Percentiles rank a stretch among this genome's conserved stretches.
Conservation (phyloP, 345 rosid species). For the Turnera subulata region DNA sequence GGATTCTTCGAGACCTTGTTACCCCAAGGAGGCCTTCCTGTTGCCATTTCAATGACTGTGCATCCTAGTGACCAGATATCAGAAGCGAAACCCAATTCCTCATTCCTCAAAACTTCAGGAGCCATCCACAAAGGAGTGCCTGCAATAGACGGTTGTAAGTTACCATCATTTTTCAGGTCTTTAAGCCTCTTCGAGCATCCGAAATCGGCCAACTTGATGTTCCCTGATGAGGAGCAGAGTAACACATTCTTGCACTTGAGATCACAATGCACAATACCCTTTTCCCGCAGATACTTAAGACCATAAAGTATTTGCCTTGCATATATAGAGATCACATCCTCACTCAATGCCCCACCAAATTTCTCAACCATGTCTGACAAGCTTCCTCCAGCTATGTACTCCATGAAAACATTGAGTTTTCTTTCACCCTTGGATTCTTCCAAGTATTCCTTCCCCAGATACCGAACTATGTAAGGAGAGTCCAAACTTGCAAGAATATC, state of each 20-base stretch:
- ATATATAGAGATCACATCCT: slow-evolving; percentile 22
- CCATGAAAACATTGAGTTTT: slow-evolving; percentile 28
- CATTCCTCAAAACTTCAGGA: slow-evolving; percentile 34
- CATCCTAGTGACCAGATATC: slow-evolving; percentile 48
- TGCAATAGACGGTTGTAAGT: neutral
- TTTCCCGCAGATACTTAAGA: slow-evolving; percentile 28
- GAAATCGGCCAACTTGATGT: slow-evolving; percentile 36
- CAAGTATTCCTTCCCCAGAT: slow-evolving; percentile 17
- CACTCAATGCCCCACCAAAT: slow-evolving; percentile 34
- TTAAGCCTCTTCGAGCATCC: slow-evolving; percentile 32
- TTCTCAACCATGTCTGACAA: slow-evolving; percentile 23
- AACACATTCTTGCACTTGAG: slow-evolving; percentile 38
- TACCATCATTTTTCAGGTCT: neutral
- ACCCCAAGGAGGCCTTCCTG: slow-evolving; percentile 33
- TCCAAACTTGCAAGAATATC: slow-evolving; percentile 23
- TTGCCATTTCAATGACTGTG: slow-evolving; percentile 41
- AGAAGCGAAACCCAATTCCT: slow-evolving; percentile 21
- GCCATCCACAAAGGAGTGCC: slow-evolving; percentile 49
- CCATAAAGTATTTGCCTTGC: slow-evolving; percentile 30
- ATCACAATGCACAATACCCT: slow-evolving; percentile 39
- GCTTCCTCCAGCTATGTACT: slow-evolving; percentile 39
- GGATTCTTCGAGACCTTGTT: slow-evolving; percentile 21
- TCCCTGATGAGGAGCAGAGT: slow-evolving; percentile 20
- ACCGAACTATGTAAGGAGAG: slow-evolving; percentile 28
- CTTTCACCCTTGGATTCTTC: slow-evolving; percentile 4